Evolutionary conservation across 768 basidiomycete genomes (phyloP), one percentile per base, ranked within the genome.

Genomic region (Trametes sanguinea): DNA sequence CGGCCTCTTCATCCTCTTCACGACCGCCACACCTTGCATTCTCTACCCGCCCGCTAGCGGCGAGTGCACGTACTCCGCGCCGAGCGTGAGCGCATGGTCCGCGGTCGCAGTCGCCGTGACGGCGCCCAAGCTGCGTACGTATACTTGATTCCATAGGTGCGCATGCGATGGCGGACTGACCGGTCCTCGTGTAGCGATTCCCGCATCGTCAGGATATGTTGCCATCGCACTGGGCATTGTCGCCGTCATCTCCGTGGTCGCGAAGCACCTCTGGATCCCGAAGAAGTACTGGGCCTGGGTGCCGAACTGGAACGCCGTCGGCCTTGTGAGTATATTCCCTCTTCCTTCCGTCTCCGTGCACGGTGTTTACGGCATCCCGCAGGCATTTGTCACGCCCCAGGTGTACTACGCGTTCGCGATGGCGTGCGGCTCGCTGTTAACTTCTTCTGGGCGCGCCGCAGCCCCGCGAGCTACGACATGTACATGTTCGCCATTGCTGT

Each of bases 1-100:
- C 5, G 85, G 85, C 14, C 71, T 87, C 60, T 86, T 84, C 68
- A 76, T 87, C 61, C 76, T 88, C 47, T 87, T 88, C 78, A 82
- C 81, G 52, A 84, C 80, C 61, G 83, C 85, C 13, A 77, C 81
- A 14, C 84, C 85, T 37, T 88, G 85, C 68, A 88, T 88, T 70
- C 65, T 66, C 50, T 70, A 64, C 70, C 76, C 61, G 27, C 62
- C 67, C 35, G 63, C 53, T 14, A 39, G 48, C 51, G 77, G 75
- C 35, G 63, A 73, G 54, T 85, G 84, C 72, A 80, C 82, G 35
- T 86, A 84, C 65, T 75, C 79, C 63, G 84, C 83, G 6, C 85
- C 85, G 10, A 82, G 80, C 7, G 81, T 85, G 22, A 67, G 77
- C 55, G 84, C 84, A 1, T 86, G 85, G 85, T 76, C 77, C 37